Percentiles rank a stretch among this genome's conserved stretches.
phyloP scores from a whole-genome alignment of 75 land plant genomes.

The Larix kaempferi region DNA sequence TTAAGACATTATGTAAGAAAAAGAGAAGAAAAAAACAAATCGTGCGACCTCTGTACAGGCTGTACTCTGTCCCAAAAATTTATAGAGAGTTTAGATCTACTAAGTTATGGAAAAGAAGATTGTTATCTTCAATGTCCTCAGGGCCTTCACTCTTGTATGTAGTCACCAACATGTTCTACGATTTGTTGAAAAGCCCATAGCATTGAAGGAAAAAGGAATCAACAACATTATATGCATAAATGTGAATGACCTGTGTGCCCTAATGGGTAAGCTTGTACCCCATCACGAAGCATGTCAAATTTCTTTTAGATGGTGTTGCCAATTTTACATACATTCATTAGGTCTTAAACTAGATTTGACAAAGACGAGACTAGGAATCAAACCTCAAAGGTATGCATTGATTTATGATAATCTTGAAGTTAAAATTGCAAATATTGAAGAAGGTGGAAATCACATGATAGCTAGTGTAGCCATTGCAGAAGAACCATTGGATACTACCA shows the following conservation, averaged over 20 bases:
- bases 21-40: no score
- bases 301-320: slow-evolving; percentile 84
- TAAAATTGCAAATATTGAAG: slow-evolving; percentile 80
- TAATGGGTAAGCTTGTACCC: slow-evolving; percentile 88
- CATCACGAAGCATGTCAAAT: slow-evolving; percentile 58
- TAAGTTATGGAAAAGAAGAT: slow-evolving; percentile 47
- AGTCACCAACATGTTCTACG: slow-evolving; percentile 79
- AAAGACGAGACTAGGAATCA: slow-evolving; percentile 68
- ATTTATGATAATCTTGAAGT: slow-evolving; percentile 67
- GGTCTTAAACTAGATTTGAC: slow-evolving; percentile 86
- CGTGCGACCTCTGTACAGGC: no score
- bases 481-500: no score
- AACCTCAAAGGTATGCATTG: slow-evolving; percentile 77
- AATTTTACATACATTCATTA: slow-evolving; percentile 64
- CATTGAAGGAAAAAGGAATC: slow-evolving; percentile 61
- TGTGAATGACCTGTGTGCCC: slow-evolving; percentile 90
- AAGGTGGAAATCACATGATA: slow-evolving; percentile 61
- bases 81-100: no score
- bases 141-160: slow-evolving; percentile 75
- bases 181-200: slow-evolving; percentile 52
- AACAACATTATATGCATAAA: slow-evolving; percentile 54
- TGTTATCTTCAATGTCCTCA: slow-evolving; percentile 77
- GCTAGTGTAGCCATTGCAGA: no score
- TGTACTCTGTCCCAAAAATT: no score
- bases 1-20: no score